A percentile compares a stretch with the other conserved stretches of the same genome.
Evolutionary conservation across 345 rosid genomes (phyloP).

Genomic region (Populus alba): DNA sequence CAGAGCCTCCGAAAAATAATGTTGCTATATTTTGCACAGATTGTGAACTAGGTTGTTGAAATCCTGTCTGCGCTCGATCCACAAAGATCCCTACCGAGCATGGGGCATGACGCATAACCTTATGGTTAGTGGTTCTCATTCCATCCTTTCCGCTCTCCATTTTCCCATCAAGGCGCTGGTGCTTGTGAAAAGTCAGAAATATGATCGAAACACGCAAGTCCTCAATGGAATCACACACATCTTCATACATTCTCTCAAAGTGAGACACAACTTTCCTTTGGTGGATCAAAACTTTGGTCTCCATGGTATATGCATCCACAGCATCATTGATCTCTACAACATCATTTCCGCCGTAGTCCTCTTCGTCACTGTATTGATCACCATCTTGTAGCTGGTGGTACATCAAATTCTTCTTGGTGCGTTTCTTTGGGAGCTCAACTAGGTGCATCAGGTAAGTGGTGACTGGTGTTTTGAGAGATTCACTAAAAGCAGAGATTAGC

Average conservation of each 20-base stretch:
- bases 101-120: slow-evolving; percentile 67
- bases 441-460: slow-evolving; percentile 66
- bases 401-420: slow-evolving; percentile 35
- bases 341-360: slow-evolving; percentile 76
- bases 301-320: slow-evolving; percentile 50
- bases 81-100: slow-evolving; percentile 77
- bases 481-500: slow-evolving; percentile 50
- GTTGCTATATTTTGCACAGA: slow-evolving; percentile 55
- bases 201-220: slow-evolving; percentile 68
- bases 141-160: slow-evolving; percentile 60
- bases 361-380: slow-evolving; percentile 54
- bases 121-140: slow-evolving; percentile 60
- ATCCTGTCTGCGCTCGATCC: slow-evolving; percentile 65
- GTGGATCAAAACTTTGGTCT: slow-evolving; percentile 45
- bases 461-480: slow-evolving; percentile 38
- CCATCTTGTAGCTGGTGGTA: slow-evolving; percentile 72
- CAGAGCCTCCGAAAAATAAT: slow-evolving; percentile 84
- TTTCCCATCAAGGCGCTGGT: slow-evolving; percentile 74
- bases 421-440: slow-evolving; percentile 68
- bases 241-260: slow-evolving; percentile 52
- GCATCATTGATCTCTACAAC: slow-evolving; percentile 70
- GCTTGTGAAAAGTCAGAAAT: slow-evolving; percentile 81
- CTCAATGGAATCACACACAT: slow-evolving; percentile 62
- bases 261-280: slow-evolving; percentile 62
- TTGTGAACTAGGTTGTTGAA: slow-evolving; percentile 53